Base-by-base conservation (phyloP, 2,329 filamentous ascomycete genomes). In the Atkinsonella texensis region DNA sequence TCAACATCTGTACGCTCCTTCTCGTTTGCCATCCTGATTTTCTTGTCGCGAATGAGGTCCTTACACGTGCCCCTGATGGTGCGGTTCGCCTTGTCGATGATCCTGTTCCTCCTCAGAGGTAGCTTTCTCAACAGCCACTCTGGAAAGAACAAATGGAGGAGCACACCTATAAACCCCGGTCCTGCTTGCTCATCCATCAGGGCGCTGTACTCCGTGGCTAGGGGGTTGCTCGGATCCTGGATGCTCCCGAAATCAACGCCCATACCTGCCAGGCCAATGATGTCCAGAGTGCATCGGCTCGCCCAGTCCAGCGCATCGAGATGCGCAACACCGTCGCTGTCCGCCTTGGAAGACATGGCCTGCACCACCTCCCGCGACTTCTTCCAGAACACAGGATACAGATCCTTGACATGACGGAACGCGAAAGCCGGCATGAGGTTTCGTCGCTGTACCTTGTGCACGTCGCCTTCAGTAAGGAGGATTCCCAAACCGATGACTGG, bases 401-500 rank as follows among this genome's bases (percentile, higher is more conserved):
- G 70, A 53, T 91, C 79, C 63, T 93, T 94, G 64, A 95, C 74
- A 60, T 94, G 87, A 20, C 89, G 79, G 62, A 88, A 94, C n/a
- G 82, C 76, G 65, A 95, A 95, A 2, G 88, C 87, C 0, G 89
- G 89, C 70, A 84, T 80, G 17, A 95, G 77, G 53, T 84, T 82
- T 64, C 86, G 89, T 46, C 90, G 78, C 69, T 89, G 86, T 59
- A 79, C 71, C 70, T 85, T 93, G 66, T 96, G 91, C 60, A 90
- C 87, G 12, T 94, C 87, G n/a, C 90, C 90, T 67, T 96, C 90
- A 2, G 88, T 86, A 11, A 96, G 71, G 39, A 96, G 68, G 13
- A 91, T 70, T 10, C 87, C 86, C 12, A 83, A 69, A 10, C 88
- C 85, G 12, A 91, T 72, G 28, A 89, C 72, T 20, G 79, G 74